Conservation (phyloP, 106 monocot species). For the Platanthera zijinensis region DNA sequence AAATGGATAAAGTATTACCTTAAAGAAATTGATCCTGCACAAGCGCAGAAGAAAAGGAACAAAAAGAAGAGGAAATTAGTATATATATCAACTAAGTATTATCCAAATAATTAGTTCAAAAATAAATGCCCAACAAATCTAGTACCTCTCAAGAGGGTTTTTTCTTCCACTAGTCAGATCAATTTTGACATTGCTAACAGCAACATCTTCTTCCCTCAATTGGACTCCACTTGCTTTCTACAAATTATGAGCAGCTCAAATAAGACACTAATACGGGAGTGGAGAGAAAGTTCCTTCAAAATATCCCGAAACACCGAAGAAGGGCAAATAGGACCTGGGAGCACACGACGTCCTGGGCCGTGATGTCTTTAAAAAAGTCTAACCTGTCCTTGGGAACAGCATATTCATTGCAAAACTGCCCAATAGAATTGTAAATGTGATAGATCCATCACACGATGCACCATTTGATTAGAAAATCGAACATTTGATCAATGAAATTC, state of each 20-base stretch:
- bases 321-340: constrained; percentile 44
- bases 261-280: neutral
- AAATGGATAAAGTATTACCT: constrained; percentile 38
- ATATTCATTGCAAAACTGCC: constrained; percentile 90
- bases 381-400: constrained; percentile 80
- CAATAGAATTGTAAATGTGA: neutral
- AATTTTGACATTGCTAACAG: constrained; percentile 85
- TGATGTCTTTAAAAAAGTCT: constrained; percentile 76
- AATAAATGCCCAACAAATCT: neutral
- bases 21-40: constrained; percentile 86
- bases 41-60: neutral
- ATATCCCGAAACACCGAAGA: neutral
- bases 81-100: neutral
- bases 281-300: neutral
- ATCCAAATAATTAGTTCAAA: neutral
- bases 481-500: neutral
- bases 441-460: neutral
- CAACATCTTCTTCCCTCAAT: constrained; percentile 85
- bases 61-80: constrained; percentile 13
- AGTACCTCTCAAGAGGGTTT: constrained; percentile 84
- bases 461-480: neutral
- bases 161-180: constrained; percentile 79
- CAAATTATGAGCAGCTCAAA: neutral
- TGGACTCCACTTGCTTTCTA: constrained; percentile 49
- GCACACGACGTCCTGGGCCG: constrained; percentile 80